A percentile compares a stretch with the other conserved stretches of the same genome.
phyloP scores from a whole-genome alignment of 2,329 filamentous ascomycete genomes.

The Colletotrichum neosansevieriae region DNA sequence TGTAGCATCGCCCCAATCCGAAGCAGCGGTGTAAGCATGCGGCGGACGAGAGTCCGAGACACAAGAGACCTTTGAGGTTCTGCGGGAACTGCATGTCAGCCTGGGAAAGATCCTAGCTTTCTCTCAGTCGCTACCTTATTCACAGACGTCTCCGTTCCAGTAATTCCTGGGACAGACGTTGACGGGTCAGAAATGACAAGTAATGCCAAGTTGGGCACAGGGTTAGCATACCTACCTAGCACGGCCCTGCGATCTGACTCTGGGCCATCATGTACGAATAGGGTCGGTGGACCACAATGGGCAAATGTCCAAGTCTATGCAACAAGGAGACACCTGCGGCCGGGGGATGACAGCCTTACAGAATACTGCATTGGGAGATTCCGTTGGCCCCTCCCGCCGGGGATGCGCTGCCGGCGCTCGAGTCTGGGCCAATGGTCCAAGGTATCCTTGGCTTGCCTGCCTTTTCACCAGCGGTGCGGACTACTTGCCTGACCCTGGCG shows the following conservation, averaged over 20 bases:
- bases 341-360: constrained; percentile 25
- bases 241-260: not conserved
- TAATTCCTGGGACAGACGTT: too few species aligned
- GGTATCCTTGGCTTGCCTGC: not conserved
- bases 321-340: constrained; percentile 8
- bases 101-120: constrained; percentile 5
- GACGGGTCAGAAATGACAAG: not conserved
- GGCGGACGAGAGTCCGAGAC: not conserved
- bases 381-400: not conserved
- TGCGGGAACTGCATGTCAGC: constrained; percentile 2
- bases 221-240: not conserved
- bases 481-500: constrained; percentile 7
- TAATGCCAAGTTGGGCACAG: constrained; percentile 1
- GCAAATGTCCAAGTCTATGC: constrained; percentile 12
- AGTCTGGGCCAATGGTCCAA: constrained; percentile 8
- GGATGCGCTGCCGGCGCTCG: not conserved
- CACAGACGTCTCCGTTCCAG: constrained; percentile 1
- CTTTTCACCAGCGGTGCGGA: not conserved
- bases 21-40: constrained; percentile 36
- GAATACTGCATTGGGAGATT: constrained; percentile 19
- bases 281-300: constrained; percentile 3
- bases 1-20: constrained; percentile 1
- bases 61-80: not conserved
- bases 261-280: not conserved
- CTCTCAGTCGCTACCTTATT: not conserved